Percentiles rank a stretch among this genome's conserved stretches.
These are phyloP conservation scores for Sisymbrium altissimum DNA, from an alignment of 345 rosid species.

Conservation along the genomic window DNA sequence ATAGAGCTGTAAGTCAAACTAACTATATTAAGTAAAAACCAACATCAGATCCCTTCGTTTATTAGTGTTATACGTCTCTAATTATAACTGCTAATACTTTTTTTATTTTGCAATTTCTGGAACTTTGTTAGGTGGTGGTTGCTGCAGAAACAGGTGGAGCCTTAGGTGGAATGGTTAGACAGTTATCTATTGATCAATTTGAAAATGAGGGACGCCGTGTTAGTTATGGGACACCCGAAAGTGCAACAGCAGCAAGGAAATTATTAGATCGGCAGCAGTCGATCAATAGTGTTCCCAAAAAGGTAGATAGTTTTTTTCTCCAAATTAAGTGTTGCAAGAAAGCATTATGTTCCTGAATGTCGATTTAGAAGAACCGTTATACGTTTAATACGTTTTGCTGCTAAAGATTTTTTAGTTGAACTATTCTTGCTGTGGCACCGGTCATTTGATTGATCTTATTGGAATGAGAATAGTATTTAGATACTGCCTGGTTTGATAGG, in stretches of 20 bases:
- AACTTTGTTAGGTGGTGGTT: slow-evolving; percentile 70
- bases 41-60: neutral
- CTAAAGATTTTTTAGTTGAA: neutral
- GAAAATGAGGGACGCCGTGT: slow-evolving; percentile 98
- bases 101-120: neutral
- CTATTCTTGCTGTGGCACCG: neutral
- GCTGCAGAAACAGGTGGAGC: slow-evolving; percentile 98
- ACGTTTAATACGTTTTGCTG: neutral
- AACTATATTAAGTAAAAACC: neutral
- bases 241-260: slow-evolving; percentile 94
- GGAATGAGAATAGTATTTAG: neutral
- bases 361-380: neutral
- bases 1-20: slow-evolving; percentile 78
- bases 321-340: neutral
- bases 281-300: slow-evolving; percentile 86
- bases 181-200: slow-evolving; percentile 93
- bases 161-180: slow-evolving; percentile 97
- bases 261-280: slow-evolving; percentile 96
- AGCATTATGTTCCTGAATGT: neutral
- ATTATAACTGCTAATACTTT: neutral
- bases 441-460: neutral
- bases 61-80: neutral
- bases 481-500: neutral
- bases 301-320: slow-evolving; percentile 43
- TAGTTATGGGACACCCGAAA: slow-evolving; percentile 92